Base-by-base conservation (phyloP, 176 grass and related monocot species). In the Bothriochloa decipiens region DNA sequence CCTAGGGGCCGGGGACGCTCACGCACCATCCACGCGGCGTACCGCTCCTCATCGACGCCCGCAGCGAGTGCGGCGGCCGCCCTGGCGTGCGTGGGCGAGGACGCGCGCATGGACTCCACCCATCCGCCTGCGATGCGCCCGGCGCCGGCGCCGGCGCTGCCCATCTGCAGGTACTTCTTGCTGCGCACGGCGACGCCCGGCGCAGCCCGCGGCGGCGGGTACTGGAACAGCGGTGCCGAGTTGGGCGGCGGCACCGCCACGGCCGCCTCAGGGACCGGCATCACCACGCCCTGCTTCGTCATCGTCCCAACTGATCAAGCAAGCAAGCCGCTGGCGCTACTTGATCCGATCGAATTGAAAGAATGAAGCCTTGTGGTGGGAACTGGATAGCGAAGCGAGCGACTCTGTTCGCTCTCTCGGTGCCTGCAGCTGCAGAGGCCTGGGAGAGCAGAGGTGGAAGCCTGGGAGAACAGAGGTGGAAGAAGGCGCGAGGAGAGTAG, bases 51-150 rank as follows among this genome's bases (percentile, higher is more conserved):
- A 57, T 90, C 82, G 26, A 81, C 64, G 42, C 52, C 76, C 4
- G 85, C 65, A 25, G 92, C 82, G 18, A 87, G 85, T 8, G 86
- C 90, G 11, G 86, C 87, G 7, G 86, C 82, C 0, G 91, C 91
- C 89, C 77, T 97, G 29, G 95, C 84, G 73, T 97, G 95, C 3
- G 95, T 97, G 26, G 95, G 95, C 29, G 95, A 97, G 8, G 95
- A 97, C 3, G 92, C 88, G 42, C 94, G 87, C 50, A 53, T 53
- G 50, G 50, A 53, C 17, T 97, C 90, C 1, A 97, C 82, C 92
- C 76, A 94, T 0, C 40, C 78, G 68, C 74, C 87, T 15, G 41
- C 81, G 68, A 75, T 61, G 57, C 35, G 35, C 35, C 81, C 74
- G 11, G 87, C 64, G 28, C 81, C 5, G 0, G 50, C 5, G 1